Evolutionary conservation across 306 rosid species (phyloP).

Genomic region (Trifolium repens): DNA sequence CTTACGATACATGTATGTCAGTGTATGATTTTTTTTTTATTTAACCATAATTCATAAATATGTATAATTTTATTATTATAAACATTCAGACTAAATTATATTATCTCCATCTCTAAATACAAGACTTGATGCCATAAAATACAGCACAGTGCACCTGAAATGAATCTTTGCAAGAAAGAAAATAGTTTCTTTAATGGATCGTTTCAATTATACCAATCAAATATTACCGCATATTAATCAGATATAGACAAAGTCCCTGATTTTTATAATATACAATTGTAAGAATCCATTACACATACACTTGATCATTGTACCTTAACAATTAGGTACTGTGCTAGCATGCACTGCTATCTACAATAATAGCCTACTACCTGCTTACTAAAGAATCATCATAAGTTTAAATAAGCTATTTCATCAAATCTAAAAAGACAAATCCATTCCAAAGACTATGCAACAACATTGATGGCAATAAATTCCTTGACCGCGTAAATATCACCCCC

Average conservation of each 20-base stretch:
- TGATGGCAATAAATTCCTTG: constrained; percentile 88
- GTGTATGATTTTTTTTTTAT: neutral
- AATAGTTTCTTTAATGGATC: constrained; percentile 2
- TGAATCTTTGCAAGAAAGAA: no score
- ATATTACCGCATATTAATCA: constrained; percentile 23
- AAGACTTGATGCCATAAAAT: no score
- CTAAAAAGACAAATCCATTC: constrained; percentile 91
- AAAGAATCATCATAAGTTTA: constrained; percentile 35
- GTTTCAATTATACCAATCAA: constrained; percentile 33
- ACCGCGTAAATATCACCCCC: constrained; percentile 85
- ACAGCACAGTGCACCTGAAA: no score
- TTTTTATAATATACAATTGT: constrained; percentile 45
- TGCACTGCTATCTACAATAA: constrained; percentile 39
- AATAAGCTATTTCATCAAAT: constrained; percentile 69
- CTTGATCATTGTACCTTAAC: constrained; percentile 31
- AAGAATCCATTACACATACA: constrained; percentile 36
- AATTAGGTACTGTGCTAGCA: constrained; percentile 20
- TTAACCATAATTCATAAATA: no score
- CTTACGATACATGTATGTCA: neutral
- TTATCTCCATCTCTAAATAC: no score
- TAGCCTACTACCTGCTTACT: constrained; percentile 29
- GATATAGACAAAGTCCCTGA: constrained; percentile 40
- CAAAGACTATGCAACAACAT: constrained; percentile 98
- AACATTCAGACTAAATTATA: neutral
- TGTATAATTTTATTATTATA: no score